Evolutionary conservation across 78 protist genomes (phyloP), one percentile per base, ranked within the genome.

Genomic region (Speleostelium caveatum): DNA sequence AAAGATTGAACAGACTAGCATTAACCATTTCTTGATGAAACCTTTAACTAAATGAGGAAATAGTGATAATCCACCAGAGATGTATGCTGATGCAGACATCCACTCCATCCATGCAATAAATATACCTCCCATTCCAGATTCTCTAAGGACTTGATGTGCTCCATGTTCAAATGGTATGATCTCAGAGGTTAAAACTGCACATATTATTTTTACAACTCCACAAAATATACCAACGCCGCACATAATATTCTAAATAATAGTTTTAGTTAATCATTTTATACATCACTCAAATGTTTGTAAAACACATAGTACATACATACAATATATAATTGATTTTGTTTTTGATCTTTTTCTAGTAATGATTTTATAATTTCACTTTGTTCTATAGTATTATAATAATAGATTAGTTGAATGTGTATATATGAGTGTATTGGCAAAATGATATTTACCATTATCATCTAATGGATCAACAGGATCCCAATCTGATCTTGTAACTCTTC

Each of bases 141-240:
- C n/a, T 32, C 33, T 49, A 21, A 80, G 21, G 55, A 49, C 30
- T 16, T 6, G 22, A 42, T 80, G 89, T 80, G 89, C 89, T 26
- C 30, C 66, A 68, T 80, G 36, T 58, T 80, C 89, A 68, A 80
- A 80, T 39, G 89, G 89, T 41, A 80, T 32, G 26, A 80, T 28
- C n/a, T 49, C 65, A 28, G 68, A 68, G n/a, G 89, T 76, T 30
- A 80, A 59, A 12, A 80, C 51, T 69, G 89, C 89, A 21, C 66
- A 51, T 19, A 66, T 55, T 8, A 80, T 38, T 68, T 80, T 80
- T 39, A 80, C 28, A 30, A 42, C 4, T 68, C 89, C 89, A 80
- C 61, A 80, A 12, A 80, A 1, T n/a, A 80, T 68, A 68, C 89
- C 89, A 36, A 80, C 24, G 1, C 22, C 3, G 58, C 89, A 62